Evolutionary conservation across 345 rosid genomes (phyloP), one percentile per base, ranked within the genome.

Genomic region (Hibiscus syriacus): DNA sequence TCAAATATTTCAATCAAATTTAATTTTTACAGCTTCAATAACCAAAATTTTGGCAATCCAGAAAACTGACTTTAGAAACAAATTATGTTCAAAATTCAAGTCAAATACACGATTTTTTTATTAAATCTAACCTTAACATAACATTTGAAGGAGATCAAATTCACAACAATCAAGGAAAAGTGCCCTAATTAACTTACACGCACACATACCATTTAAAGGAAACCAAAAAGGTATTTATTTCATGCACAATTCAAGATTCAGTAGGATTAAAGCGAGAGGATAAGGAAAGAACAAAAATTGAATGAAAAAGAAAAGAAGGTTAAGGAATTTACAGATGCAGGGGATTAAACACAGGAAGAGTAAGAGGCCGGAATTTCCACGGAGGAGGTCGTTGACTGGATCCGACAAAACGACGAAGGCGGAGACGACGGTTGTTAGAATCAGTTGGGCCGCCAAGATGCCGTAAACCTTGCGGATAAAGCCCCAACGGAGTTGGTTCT

Each of bases 401-500:
- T 12, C 55, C 26, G 55, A 50, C 10, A 50, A 20, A 50, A 50
- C 85, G 68, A 92, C 83, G 50, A 76, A 65, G 61, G 93, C 80
- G 64, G 99, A 85, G 72, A 94, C 86, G 66, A 82, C 41, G 68
- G 97, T 94, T 71, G 97, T 91, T 64, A 94, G 83, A 36, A 91
- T 80, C 70, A 94, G 74, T 89, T 94, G 99, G 0, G 84, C 90
- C 0, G 96, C 69, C 30, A 94, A 79, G 69, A 94, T 94, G 5
- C 92, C 92, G 70, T 91, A 94, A 67, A 91, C 97, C 73, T 94
- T 94, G 63, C 95, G 96, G 66, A 90, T 89, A 75, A 93, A 85
- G 11, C 92, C 96, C 97, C 97, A 90, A 6, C 98, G 95, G 66
- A 90, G 92, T 70, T 89, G 86, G 80, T 87, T 86, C 81, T 93